These are phyloP conservation scores for Nematocida sp. DNA, from an alignment of 371 early-diverging fungal genomes.

Conservation along the genomic window DNA sequence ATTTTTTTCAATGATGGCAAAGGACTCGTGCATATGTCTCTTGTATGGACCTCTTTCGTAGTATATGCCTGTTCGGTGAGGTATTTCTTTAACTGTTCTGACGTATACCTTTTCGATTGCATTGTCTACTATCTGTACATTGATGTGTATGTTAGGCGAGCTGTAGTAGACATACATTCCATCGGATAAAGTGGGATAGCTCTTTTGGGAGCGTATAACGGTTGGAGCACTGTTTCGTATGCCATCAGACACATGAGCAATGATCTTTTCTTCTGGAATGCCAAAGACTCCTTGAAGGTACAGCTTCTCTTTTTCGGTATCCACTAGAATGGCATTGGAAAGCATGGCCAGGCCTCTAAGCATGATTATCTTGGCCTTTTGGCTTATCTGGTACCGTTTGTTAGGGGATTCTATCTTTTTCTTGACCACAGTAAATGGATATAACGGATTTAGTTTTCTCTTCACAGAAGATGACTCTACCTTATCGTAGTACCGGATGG, in stretches of 20 bases:
- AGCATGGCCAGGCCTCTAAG: constrained; percentile 24
- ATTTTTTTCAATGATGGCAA: neutral
- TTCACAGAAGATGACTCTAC: no score
- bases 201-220: neutral
- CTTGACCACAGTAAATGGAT: no score
- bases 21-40: constrained; percentile 21
- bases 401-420: no score
- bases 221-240: neutral
- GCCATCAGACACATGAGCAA: neutral
- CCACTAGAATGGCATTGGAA: constrained; percentile 12
- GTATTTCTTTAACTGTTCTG: constrained; percentile 16
- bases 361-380: neutral
- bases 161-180: constrained; percentile 35
- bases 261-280: constrained; percentile 21
- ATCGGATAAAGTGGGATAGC: neutral
- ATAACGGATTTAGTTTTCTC: no score
- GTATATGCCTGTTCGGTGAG: neutral
- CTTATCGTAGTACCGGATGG: no score
- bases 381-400: no score
- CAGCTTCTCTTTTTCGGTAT: neutral
- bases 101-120: neutral
- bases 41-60: constrained; percentile 26
- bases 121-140: constrained; percentile 5
- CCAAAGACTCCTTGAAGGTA: neutral
- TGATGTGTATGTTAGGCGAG: constrained; percentile 15